Evolutionary conservation across 495 filamentous ascomycete species (phyloP).

Genomic region (Penicillium silybi): DNA sequence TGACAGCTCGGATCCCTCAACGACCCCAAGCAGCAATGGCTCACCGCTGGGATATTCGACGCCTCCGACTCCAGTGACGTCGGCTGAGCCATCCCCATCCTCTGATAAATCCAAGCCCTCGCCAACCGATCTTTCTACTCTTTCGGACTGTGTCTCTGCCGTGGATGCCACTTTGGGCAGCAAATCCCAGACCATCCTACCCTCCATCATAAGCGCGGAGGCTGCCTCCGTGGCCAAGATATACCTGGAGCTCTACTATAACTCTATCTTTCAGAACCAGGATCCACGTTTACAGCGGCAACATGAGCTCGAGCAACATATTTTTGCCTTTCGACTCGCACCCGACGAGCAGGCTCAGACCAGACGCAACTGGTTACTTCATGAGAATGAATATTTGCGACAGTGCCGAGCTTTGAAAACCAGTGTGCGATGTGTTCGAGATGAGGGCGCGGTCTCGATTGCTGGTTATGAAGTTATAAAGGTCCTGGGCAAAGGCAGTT

Average conservation of each 20-base stretch:
- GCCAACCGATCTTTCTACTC: conserved; percentile 2
- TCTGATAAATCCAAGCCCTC: conserved; percentile 11
- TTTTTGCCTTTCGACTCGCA: conserved; percentile 49
- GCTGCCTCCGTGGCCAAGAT: conserved; percentile 75
- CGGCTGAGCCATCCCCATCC: conserved; percentile 25
- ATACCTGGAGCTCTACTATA: conserved; percentile 81
- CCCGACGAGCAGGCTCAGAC: conserved; percentile 52
- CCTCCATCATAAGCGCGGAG: conserved; percentile 75
- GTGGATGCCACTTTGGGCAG: conserved; percentile 11
- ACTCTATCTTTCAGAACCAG: conserved; percentile 51
- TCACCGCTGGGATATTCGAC: conserved; percentile 36
- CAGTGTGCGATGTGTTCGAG: conserved; percentile 41
- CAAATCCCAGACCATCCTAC: conserved; percentile 24
- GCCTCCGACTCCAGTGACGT: conserved; percentile 32
- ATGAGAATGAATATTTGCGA: conserved; percentile 74
- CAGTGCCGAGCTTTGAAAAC: conserved; percentile 66
- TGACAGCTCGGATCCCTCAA: conserved; percentile 41
- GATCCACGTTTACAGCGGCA: conserved; percentile 64
- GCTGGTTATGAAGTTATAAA: conserved; percentile 76
- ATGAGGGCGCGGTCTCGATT: conserved; percentile 41
- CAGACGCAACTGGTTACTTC: conserved; percentile 54
- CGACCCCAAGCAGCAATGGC: conserved; percentile 28
- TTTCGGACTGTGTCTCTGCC: conserved; percentile 6
- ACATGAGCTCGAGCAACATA: conserved; percentile 59
- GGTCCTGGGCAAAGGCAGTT: conserved; percentile 92